Evolutionary conservation across 306 rosid genomes (phyloP), one percentile per base, ranked within the genome.

Genomic region (Dicorynia guianensis): DNA sequence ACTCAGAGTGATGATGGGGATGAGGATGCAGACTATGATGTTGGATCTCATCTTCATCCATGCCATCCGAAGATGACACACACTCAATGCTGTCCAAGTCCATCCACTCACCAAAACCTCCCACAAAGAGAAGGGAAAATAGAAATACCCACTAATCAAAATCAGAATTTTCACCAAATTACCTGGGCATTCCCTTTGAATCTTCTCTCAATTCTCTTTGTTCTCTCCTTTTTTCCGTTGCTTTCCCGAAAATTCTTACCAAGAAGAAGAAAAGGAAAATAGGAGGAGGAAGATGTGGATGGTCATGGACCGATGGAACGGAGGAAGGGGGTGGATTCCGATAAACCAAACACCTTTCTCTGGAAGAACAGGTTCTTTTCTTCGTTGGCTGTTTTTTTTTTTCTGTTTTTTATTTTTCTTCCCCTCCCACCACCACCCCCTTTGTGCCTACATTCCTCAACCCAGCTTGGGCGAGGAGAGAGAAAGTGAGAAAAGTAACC

Each of bases 31-130:
- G 85, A 59, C 57, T 59, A 46, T 72, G 77, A 17, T 44, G 77
- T 15, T 72, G 98, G 96, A 93, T 91, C 96, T 93, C 98, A 84
- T 93, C 98, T 61, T 91, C 98, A 50, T 91, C 97, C 68, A 91
- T 76, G 67, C 88, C 88, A 77, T 93, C 98, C 11, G 88, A 88
- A 66, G 89, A 87, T 30, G 98, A 86, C 12, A 93, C 92, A 72
- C 98, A 93, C 82, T 91, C 98, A 64, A 91, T 88, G 84, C 93
- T 93, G 8, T 91, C 93, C 85, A 89, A 79, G 81, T 93, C 97
- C 98, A 93, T 88, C 69, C 56, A 76, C 79, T 19, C 69, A 83
- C 69, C 70, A 55, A 76, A 58, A 70, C 56, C 60, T 64, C 54
- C 49, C 52, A 6, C 67, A 47, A 25, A 40, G 12, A 52, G 35